Evolutionary conservation across 1,139 yeast species (phyloP).

Genomic region (Eremothecium gossypii): DNA sequence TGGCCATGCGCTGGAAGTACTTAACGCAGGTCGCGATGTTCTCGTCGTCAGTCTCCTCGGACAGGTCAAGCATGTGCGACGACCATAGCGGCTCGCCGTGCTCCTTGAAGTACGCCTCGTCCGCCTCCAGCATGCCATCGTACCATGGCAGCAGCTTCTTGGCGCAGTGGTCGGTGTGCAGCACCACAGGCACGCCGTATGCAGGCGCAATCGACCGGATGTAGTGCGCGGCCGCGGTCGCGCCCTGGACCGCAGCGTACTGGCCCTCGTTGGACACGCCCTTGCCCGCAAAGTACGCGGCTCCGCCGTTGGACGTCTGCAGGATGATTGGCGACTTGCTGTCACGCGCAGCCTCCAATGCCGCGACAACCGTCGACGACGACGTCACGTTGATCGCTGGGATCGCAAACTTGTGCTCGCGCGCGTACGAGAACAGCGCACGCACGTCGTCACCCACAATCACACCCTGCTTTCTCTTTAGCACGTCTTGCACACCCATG

Average conservation of each 20-base stretch:
- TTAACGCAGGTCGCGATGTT: slow-evolving; percentile 91
- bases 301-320: slow-evolving; percentile 99
- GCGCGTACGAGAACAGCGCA: slow-evolving; percentile 87
- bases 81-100: slow-evolving; percentile 96
- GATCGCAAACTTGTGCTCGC: slow-evolving; percentile 87
- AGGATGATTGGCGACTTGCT: slow-evolving; percentile 88
- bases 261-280: slow-evolving; percentile 93
- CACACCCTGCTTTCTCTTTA: slow-evolving; percentile 91
- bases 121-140: slow-evolving; percentile 96
- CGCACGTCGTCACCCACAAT: slow-evolving; percentile 98
- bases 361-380: slow-evolving; percentile 93
- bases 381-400: slow-evolving; percentile 98
- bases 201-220: slow-evolving; percentile 93
- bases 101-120: slow-evolving; percentile 77
- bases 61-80: slow-evolving; percentile 96
- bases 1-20: slow-evolving; percentile 91
- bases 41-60: slow-evolving; percentile 94
- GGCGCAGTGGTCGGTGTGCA: slow-evolving; percentile 99
- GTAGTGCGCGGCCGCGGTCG: slow-evolving; percentile 97
- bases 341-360: slow-evolving; percentile 98
- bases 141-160: slow-evolving; percentile 96
- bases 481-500: slow-evolving; percentile 55
- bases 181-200: slow-evolving; percentile 92
- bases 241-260: slow-evolving; percentile 88
- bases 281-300: slow-evolving; percentile 99